Base-by-base conservation (phyloP, 345 rosid genomes). In the Aquilaria yunnanensis region DNA sequence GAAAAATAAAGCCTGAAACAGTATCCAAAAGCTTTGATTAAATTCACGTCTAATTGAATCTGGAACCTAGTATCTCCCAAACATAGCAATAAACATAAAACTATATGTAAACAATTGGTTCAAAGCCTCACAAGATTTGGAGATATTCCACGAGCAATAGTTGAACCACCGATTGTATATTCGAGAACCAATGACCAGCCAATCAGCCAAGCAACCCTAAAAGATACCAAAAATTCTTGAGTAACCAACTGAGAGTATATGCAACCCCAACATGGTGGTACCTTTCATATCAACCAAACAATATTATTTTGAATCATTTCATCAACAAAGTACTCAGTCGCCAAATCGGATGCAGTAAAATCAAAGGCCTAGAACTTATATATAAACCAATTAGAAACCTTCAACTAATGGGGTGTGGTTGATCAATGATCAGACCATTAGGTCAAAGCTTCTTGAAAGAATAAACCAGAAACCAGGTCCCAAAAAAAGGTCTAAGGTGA, bases 101-200 rank as follows among this genome's bases (percentile, higher is more conserved):
- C 43, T 51, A 54, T 54, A n/a, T 10, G 43, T 2, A 32, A 51
- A 43, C 9, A 63, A 49, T 32, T 7, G 41, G 32, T 32, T 23
- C 23, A 23, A 23, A 23, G 61, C 56, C 58, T 51, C 63, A 89
- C 96, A 78, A 89, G 77, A 78, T 86, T 89, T 10, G 96, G 96
- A 31, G 93, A 69, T 72, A 89, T 83, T 76, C 96, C 96, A 58
- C 96, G 90, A 49, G 99, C 99, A 75, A 90, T 85, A 10, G 99
- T 95, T 0, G 99, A 79, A 53, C 99, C 97, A 64, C 99, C 96
- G 65, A 94, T 86, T 11, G 99, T 86, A 66, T 94, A 94, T 74
- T 94, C 99, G 59, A 94, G 81, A 63, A 90, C 78, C 62, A 94
- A 70, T 54, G 95, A 88, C 99, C 99, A 94, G 55, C 99, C 99